A percentile compares a stretch with the other conserved stretches of the same genome.
Conservation (phyloP, 1,284 basidiomycete species). For the Leucoagaricus sp. region DNA sequence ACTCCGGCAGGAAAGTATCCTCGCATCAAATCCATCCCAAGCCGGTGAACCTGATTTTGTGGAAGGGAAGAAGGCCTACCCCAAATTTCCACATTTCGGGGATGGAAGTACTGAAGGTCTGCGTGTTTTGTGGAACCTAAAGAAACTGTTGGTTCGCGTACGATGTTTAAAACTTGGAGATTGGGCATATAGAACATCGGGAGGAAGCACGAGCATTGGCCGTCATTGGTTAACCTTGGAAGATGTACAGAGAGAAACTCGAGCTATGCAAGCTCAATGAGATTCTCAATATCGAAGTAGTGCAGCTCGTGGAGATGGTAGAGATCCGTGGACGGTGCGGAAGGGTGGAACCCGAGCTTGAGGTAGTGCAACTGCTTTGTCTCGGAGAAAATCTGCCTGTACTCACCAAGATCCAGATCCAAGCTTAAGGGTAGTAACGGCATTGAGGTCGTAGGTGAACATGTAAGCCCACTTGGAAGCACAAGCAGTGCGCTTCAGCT, state of each 20-base stretch:
- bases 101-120: not conserved
- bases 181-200: slow-evolving; percentile 1
- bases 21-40: not conserved
- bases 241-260: slow-evolving; percentile 1
- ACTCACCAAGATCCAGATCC: not conserved
- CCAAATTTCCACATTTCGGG: not conserved
- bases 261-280: not conserved
- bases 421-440: slow-evolving; percentile 1
- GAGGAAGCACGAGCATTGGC: not conserved
- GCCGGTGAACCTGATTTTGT: not conserved
- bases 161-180: not conserved
- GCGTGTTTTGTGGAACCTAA: not conserved
- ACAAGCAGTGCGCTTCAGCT: not conserved
- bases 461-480: not conserved
- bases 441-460: not conserved
- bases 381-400: not conserved
- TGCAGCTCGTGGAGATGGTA: not conserved
- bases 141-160: too few species aligned
- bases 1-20: not conserved
- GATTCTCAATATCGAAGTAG: not conserved
- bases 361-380: not conserved
- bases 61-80: not conserved
- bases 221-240: not conserved
- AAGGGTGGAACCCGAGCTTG: not conserved
- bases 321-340: too few species aligned